Percentiles rank a stretch among this genome's conserved stretches.
phyloP scores from a whole-genome alignment of 2,329 filamentous ascomycete genomes.

The Venturia effusa region DNA sequence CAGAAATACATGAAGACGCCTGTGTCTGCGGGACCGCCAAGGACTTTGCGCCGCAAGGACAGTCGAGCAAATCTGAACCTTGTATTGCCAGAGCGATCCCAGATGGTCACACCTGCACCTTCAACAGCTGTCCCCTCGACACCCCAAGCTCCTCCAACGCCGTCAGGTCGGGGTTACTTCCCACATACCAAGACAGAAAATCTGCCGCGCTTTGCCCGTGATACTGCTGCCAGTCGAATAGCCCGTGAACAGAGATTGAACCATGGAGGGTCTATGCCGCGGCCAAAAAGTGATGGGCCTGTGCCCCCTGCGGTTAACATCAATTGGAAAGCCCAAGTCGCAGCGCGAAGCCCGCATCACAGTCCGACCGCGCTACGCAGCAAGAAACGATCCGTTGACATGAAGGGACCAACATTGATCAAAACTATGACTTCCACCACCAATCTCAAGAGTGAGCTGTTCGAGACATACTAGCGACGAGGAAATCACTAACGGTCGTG shows the following conservation, averaged over 20 bases:
- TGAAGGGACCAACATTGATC: slow-evolving; percentile 74
- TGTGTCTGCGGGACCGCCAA: slow-evolving; percentile 51
- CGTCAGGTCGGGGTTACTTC: slow-evolving; percentile 38
- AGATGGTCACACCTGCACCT: slow-evolving; percentile 34
- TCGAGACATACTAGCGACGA: not conserved
- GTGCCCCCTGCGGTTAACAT: slow-evolving; percentile 39
- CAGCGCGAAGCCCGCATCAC: slow-evolving; percentile 38
- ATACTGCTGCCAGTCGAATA: slow-evolving; percentile 55
- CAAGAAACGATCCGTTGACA: slow-evolving; percentile 26
- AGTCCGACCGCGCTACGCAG: slow-evolving; percentile 39
- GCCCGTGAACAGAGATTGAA: slow-evolving; percentile 51
- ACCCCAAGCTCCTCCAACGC: slow-evolving; percentile 37
- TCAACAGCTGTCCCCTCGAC: slow-evolving; percentile 23
- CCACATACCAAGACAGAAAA: slow-evolving; percentile 30
- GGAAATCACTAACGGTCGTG: slow-evolving; percentile 14
- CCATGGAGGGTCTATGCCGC: slow-evolving; percentile 17
- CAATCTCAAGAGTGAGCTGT: slow-evolving; percentile 64
- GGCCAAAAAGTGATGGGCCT: slow-evolving; percentile 36
- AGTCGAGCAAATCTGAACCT: slow-evolving; percentile 8
- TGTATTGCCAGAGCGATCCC: slow-evolving; percentile 13
- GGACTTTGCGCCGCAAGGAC: slow-evolving; percentile 20
- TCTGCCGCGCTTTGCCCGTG: slow-evolving; percentile 53
- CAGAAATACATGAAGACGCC: slow-evolving; percentile 76
- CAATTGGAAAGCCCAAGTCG: slow-evolving; percentile 49
- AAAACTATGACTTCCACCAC: slow-evolving; percentile 63